Evolutionary conservation across 75 land plant species (phyloP).

Genomic region (Sequoiadendron giganteum): DNA sequence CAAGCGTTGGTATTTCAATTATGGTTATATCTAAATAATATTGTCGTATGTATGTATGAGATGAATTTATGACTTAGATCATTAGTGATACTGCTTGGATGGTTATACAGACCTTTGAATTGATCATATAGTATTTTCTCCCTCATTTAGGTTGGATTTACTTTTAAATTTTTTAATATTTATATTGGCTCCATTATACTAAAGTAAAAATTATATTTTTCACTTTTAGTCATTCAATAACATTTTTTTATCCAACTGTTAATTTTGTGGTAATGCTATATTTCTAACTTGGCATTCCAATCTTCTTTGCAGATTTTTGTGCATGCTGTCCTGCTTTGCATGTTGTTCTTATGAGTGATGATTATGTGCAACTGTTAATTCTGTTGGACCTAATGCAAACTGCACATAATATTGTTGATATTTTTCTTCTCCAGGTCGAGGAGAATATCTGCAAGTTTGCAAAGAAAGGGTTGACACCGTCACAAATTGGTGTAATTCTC

Average conservation of each 20-base stretch:
- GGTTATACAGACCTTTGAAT: background rate
- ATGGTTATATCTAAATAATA: background rate
- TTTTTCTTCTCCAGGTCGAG: constrained; percentile 39
- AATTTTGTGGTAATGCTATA: background rate
- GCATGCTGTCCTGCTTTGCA: background rate
- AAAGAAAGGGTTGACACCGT: constrained; percentile 89
- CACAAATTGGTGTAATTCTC: constrained; percentile 90
- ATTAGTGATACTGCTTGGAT: background rate
- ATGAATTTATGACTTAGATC: background rate
- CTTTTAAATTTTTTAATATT: too few species aligned
- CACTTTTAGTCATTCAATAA: background rate
- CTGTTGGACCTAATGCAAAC: background rate
- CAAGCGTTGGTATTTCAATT: background rate
- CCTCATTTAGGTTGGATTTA: too few species aligned
- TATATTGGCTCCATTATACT: background rate
- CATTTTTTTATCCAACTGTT: background rate
- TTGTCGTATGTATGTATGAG: background rate
- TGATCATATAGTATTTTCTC: too few species aligned
- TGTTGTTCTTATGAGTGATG: background rate
- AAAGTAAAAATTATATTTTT: background rate
- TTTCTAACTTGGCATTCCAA: background rate
- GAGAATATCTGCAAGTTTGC: constrained; percentile 89
- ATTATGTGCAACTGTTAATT: background rate
- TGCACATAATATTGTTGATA: constrained; percentile 1
- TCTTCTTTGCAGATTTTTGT: too few species aligned